Evolutionary conservation across 2,329 filamentous ascomycete genomes (phyloP).

Genomic region (Sporothrix pallida): DNA sequence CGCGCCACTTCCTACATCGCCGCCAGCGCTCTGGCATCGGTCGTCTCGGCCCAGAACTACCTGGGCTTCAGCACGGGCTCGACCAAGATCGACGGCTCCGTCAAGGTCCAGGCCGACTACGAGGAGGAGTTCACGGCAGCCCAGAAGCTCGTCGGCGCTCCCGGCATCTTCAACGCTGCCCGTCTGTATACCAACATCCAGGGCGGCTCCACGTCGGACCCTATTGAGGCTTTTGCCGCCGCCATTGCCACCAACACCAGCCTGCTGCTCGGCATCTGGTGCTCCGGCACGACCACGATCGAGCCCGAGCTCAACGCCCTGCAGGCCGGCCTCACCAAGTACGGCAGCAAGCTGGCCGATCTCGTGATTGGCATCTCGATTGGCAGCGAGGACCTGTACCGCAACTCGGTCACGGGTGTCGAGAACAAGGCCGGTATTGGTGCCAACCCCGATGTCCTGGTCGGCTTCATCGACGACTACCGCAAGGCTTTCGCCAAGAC

Average conservation of each 20-base stretch:
- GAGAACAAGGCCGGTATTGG: slow-evolving; percentile 67
- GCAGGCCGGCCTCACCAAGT: slow-evolving; percentile 58
- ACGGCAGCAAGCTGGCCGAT: slow-evolving; percentile 58
- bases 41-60: slow-evolving; percentile 53
- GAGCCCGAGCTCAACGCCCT: slow-evolving; percentile 66
- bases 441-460: slow-evolving; percentile 62
- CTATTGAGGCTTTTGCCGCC: slow-evolving; percentile 79
- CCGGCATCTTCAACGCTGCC: slow-evolving; percentile 67
- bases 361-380: slow-evolving; percentile 70
- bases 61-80: slow-evolving; percentile 61
- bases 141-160: slow-evolving; percentile 65
- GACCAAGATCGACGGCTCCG: slow-evolving; percentile 53
- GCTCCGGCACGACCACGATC: slow-evolving; percentile 60
- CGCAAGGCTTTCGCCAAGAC: slow-evolving; percentile 59
- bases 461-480: slow-evolving; percentile 70
- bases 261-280: slow-evolving; percentile 70
- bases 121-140: slow-evolving; percentile 72
- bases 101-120: slow-evolving; percentile 62
- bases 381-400: slow-evolving; percentile 72
- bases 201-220: slow-evolving; percentile 71
- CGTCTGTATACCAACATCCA: slow-evolving; percentile 73
- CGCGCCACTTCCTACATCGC: slow-evolving; percentile 49
- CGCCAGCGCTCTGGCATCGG: slow-evolving; percentile 50
- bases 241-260: slow-evolving; percentile 65
- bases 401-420: slow-evolving; percentile 64